Conservation (phyloP, 306 rosid species). For the Comarum palustre region DNA sequence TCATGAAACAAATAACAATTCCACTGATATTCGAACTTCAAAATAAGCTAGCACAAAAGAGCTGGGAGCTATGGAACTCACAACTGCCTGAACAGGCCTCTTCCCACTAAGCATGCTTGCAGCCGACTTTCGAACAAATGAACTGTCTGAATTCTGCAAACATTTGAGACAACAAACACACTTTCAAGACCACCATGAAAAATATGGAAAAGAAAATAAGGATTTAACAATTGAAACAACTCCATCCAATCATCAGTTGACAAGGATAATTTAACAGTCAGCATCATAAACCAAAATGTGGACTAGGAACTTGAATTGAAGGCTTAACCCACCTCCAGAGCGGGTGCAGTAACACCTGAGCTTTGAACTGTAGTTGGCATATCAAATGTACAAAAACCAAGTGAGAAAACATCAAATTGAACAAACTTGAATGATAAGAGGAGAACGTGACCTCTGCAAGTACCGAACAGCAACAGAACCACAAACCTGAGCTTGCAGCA, state of each 20-base stretch:
- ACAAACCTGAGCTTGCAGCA: constrained; percentile 62
- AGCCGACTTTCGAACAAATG: constrained; percentile 76
- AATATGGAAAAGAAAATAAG: neutral
- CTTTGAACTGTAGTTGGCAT: constrained; percentile 58
- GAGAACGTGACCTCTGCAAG: constrained; percentile 10
- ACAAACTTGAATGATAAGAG: neutral
- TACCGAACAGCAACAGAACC: neutral
- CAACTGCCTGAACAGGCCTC: constrained; percentile 83
- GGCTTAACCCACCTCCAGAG: constrained; percentile 52
- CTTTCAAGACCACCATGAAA: neutral
- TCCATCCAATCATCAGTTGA: neutral
- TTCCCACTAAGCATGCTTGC: constrained; percentile 99
- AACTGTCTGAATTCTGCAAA: constrained; percentile 60
- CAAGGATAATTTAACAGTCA: neutral
- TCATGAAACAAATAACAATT: constrained; percentile 9
- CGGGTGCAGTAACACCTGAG: constrained; percentile 55
- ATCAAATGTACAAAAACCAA: constrained; percentile 21
- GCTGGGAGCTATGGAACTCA: constrained; percentile 39
- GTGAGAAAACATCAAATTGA: constrained; percentile 14
- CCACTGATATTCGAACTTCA: neutral
- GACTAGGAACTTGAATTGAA: neutral
- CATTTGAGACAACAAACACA: neutral
- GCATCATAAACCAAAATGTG: neutral
- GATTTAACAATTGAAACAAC: constrained; percentile 3
- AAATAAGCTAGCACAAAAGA: neutral